These are phyloP conservation scores for Xylaria castorea DNA, from an alignment of 495 filamentous ascomycete genomes.

Conservation along the genomic window DNA sequence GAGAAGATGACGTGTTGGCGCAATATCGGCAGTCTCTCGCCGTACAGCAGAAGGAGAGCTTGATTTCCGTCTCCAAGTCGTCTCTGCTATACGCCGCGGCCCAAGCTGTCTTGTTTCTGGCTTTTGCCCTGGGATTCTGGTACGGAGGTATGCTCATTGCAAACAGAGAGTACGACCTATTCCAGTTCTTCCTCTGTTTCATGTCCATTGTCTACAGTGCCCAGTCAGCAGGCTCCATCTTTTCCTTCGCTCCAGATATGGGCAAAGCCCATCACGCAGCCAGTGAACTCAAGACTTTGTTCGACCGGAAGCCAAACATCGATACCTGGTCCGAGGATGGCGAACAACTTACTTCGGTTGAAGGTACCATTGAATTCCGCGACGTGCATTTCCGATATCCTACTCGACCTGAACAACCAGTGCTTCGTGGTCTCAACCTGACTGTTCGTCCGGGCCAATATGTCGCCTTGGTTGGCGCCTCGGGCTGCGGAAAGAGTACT, in stretches of 20 bases:
- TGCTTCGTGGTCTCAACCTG: slow-evolving; percentile 76
- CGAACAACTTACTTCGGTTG: slow-evolving; percentile 59
- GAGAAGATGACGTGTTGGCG: slow-evolving; percentile 78
- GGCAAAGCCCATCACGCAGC: slow-evolving; percentile 86
- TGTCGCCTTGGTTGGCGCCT: slow-evolving; percentile 80
- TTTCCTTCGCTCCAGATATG: slow-evolving; percentile 87
- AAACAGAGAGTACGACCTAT: slow-evolving; percentile 66
- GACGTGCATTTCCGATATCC: slow-evolving; percentile 86
- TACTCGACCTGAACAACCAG: slow-evolving; percentile 77
- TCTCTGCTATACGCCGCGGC: slow-evolving; percentile 79
- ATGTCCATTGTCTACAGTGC: slow-evolving; percentile 80
- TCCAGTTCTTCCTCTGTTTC: slow-evolving; percentile 85
- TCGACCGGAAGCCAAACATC: slow-evolving; percentile 78
- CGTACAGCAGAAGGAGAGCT: slow-evolving; percentile 63
- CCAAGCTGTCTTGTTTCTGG: slow-evolving; percentile 80
- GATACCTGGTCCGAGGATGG: slow-evolving; percentile 84
- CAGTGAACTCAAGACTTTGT: slow-evolving; percentile 74
- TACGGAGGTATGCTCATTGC: slow-evolving; percentile 83
- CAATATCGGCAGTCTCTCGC: slow-evolving; percentile 75
- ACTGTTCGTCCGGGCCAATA: slow-evolving; percentile 79
- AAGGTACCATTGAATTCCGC: slow-evolving; percentile 77
- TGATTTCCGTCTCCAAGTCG: slow-evolving; percentile 70
- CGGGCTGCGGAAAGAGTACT: slow-evolving; percentile 85
- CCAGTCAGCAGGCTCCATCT: slow-evolving; percentile 85
- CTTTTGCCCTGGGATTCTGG: slow-evolving; percentile 88